phyloP scores from a whole-genome alignment of 2,329 filamentous ascomycete genomes.

The Trichoderma polysporum region DNA sequence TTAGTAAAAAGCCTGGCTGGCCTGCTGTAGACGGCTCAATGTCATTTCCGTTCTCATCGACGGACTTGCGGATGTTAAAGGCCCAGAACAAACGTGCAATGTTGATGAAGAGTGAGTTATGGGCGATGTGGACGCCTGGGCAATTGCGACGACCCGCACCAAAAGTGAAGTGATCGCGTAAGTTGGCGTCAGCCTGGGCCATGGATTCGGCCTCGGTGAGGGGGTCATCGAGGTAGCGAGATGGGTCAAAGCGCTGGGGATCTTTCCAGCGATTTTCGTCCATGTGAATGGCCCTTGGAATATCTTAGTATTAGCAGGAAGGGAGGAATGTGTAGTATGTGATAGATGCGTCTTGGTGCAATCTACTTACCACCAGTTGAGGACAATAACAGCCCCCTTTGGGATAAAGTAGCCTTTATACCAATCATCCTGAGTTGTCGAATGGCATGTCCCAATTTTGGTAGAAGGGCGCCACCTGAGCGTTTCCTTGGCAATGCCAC shows the following conservation, averaged over 20 bases:
- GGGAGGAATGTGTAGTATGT: background rate
- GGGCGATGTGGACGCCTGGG: conserved; percentile 56
- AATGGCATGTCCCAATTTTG: background rate
- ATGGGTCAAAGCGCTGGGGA: conserved; percentile 16
- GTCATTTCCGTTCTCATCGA: background rate
- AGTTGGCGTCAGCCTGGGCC: conserved; percentile 34
- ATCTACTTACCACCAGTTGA: conserved; percentile 5
- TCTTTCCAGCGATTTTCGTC: conserved; percentile 14
- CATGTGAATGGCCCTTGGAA: conserved; percentile 16
- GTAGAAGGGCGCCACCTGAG: conserved; percentile 32
- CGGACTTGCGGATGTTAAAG: conserved; percentile 37
- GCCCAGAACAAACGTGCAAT: conserved; percentile 51
- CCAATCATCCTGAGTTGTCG: conserved; percentile 5
- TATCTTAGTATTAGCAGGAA: background rate
- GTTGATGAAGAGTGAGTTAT: conserved; percentile 47
- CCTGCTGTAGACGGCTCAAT: conserved; percentile 8
- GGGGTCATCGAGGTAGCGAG: conserved; percentile 28
- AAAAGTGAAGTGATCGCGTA: conserved; percentile 55
- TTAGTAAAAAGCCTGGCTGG: conserved; percentile 16
- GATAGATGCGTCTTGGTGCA: no score
- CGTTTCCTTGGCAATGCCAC: conserved; percentile 33
- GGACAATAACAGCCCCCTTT: conserved; percentile 2
- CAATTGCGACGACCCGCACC: conserved; percentile 58
- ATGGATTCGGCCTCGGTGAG: conserved; percentile 33
- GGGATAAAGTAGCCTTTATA: conserved; percentile 11